A percentile compares a stretch with the other conserved stretches of the same genome.
Conservation (phyloP, 345 rosid species). For the Punica granatum region DNA sequence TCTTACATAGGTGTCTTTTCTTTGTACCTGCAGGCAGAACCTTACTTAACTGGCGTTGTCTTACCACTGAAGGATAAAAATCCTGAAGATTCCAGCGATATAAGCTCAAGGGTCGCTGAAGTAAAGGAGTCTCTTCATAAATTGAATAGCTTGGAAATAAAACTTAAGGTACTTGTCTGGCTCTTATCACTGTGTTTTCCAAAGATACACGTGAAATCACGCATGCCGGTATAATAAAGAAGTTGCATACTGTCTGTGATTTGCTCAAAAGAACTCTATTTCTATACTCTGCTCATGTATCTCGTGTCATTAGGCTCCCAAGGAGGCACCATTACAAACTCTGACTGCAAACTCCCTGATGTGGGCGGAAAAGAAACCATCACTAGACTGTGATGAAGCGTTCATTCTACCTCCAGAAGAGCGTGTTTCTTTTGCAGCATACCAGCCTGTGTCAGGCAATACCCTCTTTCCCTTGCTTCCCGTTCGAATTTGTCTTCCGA, state of each 20-base stretch:
- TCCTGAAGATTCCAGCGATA: slow-evolving; percentile 18
- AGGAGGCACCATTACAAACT: slow-evolving; percentile 56
- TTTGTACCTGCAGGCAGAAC: slow-evolving; percentile 50
- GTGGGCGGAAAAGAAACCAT: slow-evolving; percentile 55
- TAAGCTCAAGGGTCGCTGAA: slow-evolving; percentile 28
- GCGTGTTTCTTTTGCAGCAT: slow-evolving; percentile 58
- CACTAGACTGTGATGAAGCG: slow-evolving; percentile 39
- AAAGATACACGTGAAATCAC: not conserved
- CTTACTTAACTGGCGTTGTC: slow-evolving; percentile 70
- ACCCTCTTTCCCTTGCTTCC: slow-evolving; percentile 1
- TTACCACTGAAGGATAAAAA: slow-evolving; percentile 37
- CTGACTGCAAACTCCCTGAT: slow-evolving; percentile 40
- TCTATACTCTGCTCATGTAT: slow-evolving; percentile 12
- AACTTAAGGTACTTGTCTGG: slow-evolving; percentile 50
- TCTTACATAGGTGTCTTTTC: not conserved
- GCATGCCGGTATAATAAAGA: not conserved
- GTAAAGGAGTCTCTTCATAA: slow-evolving; percentile 51
- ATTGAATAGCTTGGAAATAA: slow-evolving; percentile 65
- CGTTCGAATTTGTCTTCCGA: not conserved
- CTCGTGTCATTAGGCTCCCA: slow-evolving; percentile 38
- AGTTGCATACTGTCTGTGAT: not conserved
- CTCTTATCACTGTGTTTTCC: not conserved
- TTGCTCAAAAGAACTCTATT: not conserved
- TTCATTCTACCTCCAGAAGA: slow-evolving; percentile 57
- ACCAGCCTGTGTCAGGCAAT: slow-evolving; percentile 61